phyloP scores from a whole-genome alignment of 1,139 yeast genomes.

The Pichia norvegensis region DNA sequence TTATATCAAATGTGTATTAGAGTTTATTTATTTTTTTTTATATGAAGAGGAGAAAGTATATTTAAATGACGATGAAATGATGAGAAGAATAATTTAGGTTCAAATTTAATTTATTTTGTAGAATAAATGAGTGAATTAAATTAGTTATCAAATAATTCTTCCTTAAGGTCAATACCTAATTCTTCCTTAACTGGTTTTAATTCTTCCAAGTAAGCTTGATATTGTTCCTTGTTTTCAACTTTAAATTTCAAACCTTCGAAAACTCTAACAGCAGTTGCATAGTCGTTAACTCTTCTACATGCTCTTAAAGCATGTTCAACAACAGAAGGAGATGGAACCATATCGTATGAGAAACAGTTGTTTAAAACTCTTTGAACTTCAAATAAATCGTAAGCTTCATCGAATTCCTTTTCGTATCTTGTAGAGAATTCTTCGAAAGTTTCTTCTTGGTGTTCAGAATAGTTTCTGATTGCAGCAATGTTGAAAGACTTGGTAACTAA shows the following conservation, averaged over 20 bases:
- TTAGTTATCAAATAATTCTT: slow-evolving; percentile 55
- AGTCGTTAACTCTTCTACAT: slow-evolving; percentile 97
- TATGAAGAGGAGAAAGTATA: neutral
- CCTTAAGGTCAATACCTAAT: slow-evolving; percentile 90
- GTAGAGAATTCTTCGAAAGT: slow-evolving; percentile 91
- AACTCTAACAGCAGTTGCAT: slow-evolving; percentile 97
- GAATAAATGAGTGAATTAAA: neutral
- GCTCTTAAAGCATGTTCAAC: slow-evolving; percentile 95
- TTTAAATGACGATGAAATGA: neutral
- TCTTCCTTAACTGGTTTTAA: slow-evolving; percentile 86
- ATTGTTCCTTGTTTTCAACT: slow-evolving; percentile 90
- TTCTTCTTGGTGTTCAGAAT: slow-evolving; percentile 80
- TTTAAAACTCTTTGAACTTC: slow-evolving; percentile 93
- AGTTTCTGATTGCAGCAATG: slow-evolving; percentile 41
- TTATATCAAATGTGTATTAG: neutral
- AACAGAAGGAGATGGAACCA: slow-evolving; percentile 96
- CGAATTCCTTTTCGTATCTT: slow-evolving; percentile 93
- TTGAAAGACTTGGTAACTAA: slow-evolving; percentile 18
- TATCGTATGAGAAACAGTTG: slow-evolving; percentile 96
- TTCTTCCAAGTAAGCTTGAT: slow-evolving; percentile 92
- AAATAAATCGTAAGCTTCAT: slow-evolving; percentile 93
- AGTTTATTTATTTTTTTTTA: neutral
- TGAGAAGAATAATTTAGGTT: neutral
- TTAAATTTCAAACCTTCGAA: slow-evolving; percentile 92
- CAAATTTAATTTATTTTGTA: neutral